Evolutionary conservation across 257 asterid species (phyloP), one percentile per base, ranked within the genome.

Genomic region (Ballota nigra): DNA sequence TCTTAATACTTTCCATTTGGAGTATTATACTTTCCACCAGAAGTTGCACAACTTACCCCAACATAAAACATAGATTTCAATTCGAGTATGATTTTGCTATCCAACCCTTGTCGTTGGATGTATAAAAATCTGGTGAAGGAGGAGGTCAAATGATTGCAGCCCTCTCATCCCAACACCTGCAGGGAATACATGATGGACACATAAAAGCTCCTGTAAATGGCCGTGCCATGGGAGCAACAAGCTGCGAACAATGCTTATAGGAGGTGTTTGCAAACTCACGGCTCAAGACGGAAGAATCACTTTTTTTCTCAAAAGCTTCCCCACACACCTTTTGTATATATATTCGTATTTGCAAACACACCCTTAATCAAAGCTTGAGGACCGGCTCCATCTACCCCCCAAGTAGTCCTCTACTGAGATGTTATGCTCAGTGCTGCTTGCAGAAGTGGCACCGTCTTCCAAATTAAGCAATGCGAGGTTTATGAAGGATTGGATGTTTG

Each of bases 361-460:
- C 8, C 52, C 19, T 43, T 79, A 77, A 62, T 82, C 84, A 53
- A 86, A 87, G 87, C 95, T 89, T 40, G 96, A 84, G 47, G 92
- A 81, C 29, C 88, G 86, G 61, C 97, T 88, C 86, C 90, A 87
- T 74, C 97, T 82, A 34, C 89, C 86, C 53, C 75, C 80, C 73
- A 91, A 81, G 78, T 89, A 91, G 71, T 86, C 92, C 78, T 91
- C 96, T 38, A 89, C 95, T 0, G 95, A 86, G 63, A 89, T 82
- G 75, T 80, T 86, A 53, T 80, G 88, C 62, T 83, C 89, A 0
- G 78, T 71, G 74, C 96, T 85, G 84, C 86, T 85, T 43, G 76
- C 71, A 8, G 95, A 89, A 45, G 60, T 63, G 5, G 95, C 70
- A 45, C 85, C 95, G 19, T 89, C 92, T 75, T 83, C 96, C 82